Base-by-base conservation (phyloP, 768 basidiomycete species). In the Russula compacta region DNA sequence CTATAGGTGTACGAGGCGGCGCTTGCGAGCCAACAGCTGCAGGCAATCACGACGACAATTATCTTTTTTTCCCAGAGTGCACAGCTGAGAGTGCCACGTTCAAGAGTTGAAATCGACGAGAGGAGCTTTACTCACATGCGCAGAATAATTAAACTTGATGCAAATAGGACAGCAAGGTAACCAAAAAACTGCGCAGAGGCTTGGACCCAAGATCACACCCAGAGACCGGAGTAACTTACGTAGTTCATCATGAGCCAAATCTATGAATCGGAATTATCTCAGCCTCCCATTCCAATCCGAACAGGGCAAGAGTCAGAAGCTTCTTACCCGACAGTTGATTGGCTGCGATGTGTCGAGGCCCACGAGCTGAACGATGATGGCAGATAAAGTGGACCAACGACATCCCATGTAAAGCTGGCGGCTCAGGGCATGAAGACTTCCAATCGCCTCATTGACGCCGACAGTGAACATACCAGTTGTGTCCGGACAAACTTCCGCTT, bases 61-160 rank as follows among this genome's bases (percentile, higher is more conserved):
- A 11, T 61, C 35, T 53, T 61, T 10, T 15, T 24, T 24, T 57
- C 48, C 55, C 60, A 61, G 43, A 61, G 36, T 24, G 36, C 55
- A 29, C 6, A 3, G 43, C 60, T 61, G 36, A 47, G n/a, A 39
- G 24, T 12, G 24, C 24, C n/a, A n/a, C 12, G 29, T 39, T 51
- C 9, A 52, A 42, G 15, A 2, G 19, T 1, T 7, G 14, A n/a
- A 46, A 21, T 6, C 24, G 8, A 39, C 5, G 19, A 21, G 19
- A 10, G 11, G 14, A 8, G 17, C 5, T 29, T 35, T 15, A 12
- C 60, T 39, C 46, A 64, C 62, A 64, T 46, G 36, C 63, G 63
- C 17, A 61, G 43, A 24, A 59, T 35, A 33, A 53, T 56, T n/a
- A 64, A 59, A 9, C 35, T 51, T 33, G 63, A 60, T 9, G 63